Conservation (phyloP, 352 stramenopile species). For the Globisporangium splendens region DNA sequence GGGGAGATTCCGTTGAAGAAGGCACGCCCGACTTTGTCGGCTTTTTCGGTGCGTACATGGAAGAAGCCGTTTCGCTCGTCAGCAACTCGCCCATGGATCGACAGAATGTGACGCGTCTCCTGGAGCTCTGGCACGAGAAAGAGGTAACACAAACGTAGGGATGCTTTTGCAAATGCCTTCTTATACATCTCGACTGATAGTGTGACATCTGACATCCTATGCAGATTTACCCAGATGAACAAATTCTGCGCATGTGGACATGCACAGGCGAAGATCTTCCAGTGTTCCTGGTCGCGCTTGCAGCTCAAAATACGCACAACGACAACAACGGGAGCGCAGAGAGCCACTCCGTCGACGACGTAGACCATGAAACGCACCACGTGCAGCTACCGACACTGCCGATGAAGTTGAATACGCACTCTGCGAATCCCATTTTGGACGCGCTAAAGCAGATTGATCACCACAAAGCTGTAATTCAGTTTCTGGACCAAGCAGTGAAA, state of each 20-base stretch:
- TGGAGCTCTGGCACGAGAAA: slow-evolving; percentile 81
- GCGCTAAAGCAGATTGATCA: slow-evolving; percentile 82
- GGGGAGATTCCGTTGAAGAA: no score
- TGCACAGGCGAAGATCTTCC: slow-evolving; percentile 75
- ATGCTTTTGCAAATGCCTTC: no score
- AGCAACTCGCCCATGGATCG: slow-evolving; percentile 83
- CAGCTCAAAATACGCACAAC: neutral
- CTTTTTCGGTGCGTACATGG: slow-evolving; percentile 39
- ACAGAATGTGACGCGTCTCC: slow-evolving; percentile 63
- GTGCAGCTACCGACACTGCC: slow-evolving; percentile 22
- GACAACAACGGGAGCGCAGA: slow-evolving; percentile 6
- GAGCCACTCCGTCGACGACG: slow-evolving; percentile 15
- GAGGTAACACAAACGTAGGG: slow-evolving; percentile 15
- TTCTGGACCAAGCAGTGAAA: slow-evolving; percentile 54
- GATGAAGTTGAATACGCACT: slow-evolving; percentile 76
- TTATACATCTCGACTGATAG: no score
- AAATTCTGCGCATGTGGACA: slow-evolving; percentile 75
- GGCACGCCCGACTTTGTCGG: slow-evolving; percentile 21
- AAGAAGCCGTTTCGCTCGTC: slow-evolving; percentile 76
- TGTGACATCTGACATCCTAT: neutral
- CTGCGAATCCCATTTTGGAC: slow-evolving; percentile 69
- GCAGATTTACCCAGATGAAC: slow-evolving; percentile 40
- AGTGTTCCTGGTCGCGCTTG: slow-evolving; percentile 31
- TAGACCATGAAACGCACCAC: slow-evolving; percentile 29
- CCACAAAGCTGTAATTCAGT: slow-evolving; percentile 61